Evolutionary conservation across 176 grass and related monocot species (phyloP), one percentile per base, ranked within the genome.

Genomic region (Oryza nivara): DNA sequence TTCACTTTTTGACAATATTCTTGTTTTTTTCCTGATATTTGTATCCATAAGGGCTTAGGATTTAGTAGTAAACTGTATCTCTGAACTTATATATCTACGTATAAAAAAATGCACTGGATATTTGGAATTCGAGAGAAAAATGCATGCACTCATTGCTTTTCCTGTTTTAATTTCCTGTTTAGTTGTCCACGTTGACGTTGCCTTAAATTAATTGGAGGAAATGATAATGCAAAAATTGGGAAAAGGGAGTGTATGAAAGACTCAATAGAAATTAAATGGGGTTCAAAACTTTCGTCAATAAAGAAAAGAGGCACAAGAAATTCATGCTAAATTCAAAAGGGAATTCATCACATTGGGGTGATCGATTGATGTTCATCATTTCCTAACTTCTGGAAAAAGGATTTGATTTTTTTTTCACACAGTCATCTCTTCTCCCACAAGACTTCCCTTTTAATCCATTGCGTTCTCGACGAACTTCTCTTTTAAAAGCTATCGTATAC

Each of bases 331-430:
- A 35, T 65, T n/a, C 9, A 63, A 68, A 81, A 86, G 67, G 56
- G 56, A 58, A n/a, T 44, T 58, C 14, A 20, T 58, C 14, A 26
- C 73, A 35, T 67, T 14, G 45, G 54, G 20, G 52, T 12, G 67
- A 23, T 73, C 67, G 79, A 82, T 72, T 43, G 36, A 68, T 40
- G 74, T 83, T 86, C 84, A 90, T 85, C 88, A 86, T 74, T 63
- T 74, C 69, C 46, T 28, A 67, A 61, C 79, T 82, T 86, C 82
- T 74, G 6, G 23, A n/a, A 45, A 28, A 22, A 58, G 19, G 45
- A 67, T 0, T 63, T 61, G 36, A 2, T 7, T 68, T 86, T 20
- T 71, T 20, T 72, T 56, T 36, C 28, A 12, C 58, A 23, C 17
- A 11, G 1, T 11, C 19, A 47, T 82, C 60, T 90, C 88, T 79